Conservation (phyloP, 139 green algal genomes). For the Chlamydomonas eustigma region DNA sequence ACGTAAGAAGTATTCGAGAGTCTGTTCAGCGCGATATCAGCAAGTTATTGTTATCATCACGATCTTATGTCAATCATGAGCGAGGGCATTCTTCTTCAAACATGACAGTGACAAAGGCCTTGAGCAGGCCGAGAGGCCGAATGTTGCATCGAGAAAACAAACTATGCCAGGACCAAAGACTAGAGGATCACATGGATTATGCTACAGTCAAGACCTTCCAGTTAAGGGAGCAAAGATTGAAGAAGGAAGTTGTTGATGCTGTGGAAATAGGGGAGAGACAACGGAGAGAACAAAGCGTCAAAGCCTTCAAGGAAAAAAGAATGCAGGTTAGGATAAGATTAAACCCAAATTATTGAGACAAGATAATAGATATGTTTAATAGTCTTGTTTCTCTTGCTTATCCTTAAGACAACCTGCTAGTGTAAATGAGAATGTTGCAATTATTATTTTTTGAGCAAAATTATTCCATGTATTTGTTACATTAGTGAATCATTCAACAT, state of each 20-base stretch:
- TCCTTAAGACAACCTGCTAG: too few relatives aligned
- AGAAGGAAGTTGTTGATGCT: too few relatives aligned
- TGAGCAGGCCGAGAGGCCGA: background rate
- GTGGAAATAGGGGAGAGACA: too few relatives aligned
- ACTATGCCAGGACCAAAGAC: background rate
- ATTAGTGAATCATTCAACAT: background rate
- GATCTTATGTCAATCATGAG: background rate
- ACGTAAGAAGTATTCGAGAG: background rate
- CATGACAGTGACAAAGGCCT: background rate
- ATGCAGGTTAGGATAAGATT: background rate
- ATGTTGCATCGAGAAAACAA: background rate
- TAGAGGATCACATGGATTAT: background rate
- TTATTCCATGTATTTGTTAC: background rate
- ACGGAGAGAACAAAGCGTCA: background rate
- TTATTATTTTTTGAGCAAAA: background rate
- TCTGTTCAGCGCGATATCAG: background rate
- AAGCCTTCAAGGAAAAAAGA: background rate
- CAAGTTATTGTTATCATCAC: background rate
- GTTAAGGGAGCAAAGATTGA: background rate
- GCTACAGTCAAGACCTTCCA: background rate
- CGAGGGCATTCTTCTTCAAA: background rate
- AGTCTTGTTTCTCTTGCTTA: background rate
- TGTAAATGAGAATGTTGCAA: too few relatives aligned
- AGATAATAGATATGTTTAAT: background rate
- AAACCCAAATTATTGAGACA: background rate